Base-by-base conservation (phyloP, 495 filamentous ascomycete genomes). In the Astrocystis sublimbata region DNA sequence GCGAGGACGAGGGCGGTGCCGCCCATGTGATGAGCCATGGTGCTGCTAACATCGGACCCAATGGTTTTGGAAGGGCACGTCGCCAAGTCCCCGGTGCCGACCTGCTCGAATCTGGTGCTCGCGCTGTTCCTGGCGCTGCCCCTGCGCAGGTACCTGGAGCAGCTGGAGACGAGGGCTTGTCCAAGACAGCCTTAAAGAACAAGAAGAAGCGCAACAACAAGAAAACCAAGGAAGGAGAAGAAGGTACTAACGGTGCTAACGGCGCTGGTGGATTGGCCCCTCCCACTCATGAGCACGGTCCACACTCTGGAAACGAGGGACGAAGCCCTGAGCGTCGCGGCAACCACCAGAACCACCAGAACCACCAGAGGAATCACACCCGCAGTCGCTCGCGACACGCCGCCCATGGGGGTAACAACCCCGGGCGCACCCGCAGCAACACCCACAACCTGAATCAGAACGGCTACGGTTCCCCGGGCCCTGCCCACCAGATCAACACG, bases 131-230 rank as follows among this genome's bases (percentile, higher is more conserved):
- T 8, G 93, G 93, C 8, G 91, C 92, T 8, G 86, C 87, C 30
- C 78, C 86, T n/a, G 85, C 84, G 41, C 78, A 87, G 52, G 83
- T 76, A 42, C 78, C 87, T 55, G 86, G 85, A 56, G 50, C 51
- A 40, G 51, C 87, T 31, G 85, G 82, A 23, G 82, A 89, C 51
- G 90, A 89, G 61, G 88, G 80, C 63, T 75, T 96, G 42, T 93
- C 90, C 63, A 97, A 93, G 76, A 83, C 92, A 15, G 94, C 93
- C 0, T 76, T 93, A 54, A 96, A 97, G 81, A 98, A 98, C 79
- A 97, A 97, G 86, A 98, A 97, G 85, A 98, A 98, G 84, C 84
- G 93, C 36, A 92, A 96, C 71, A 93, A 92, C 56, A 97, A 96
- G 82, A 98, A 97, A 76, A 85, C 86, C 28, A 94, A 92, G 73